Base-by-base conservation (phyloP, 148 eudicot species). In the Amaranthus hypochondriacus region DNA sequence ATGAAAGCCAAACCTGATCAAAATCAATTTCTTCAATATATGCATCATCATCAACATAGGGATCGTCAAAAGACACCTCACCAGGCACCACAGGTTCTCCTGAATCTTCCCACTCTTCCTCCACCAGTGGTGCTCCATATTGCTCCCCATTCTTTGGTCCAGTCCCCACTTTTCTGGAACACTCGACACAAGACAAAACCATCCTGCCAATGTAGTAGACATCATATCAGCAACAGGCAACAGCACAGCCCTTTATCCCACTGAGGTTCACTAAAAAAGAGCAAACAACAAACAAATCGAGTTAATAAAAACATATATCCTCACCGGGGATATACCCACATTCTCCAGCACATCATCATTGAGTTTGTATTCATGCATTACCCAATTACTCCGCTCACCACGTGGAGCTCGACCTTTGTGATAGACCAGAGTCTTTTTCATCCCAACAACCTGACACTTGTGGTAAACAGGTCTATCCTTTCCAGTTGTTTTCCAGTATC, bases 131-230 rank as follows among this genome's bases (percentile, higher is more conserved):
- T 6, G 99, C 99, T 55, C 99, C 99, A 76, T 92, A 92, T 69
- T 84, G 83, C 81, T 92, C 99, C 58, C 99, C 99, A 62, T 96
- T 96, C 83, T 96, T 96, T 18, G 99, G 99, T 46, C 99, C 99
- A n/a, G 3, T 95, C 68, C 69, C 99, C 99, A 86, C 97, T 96
- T 81, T 96, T 96, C 79, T 88, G 96, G 82, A 95, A 95, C 75
- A 95, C 85, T 62, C 99, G 83, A 71, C 97, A 95, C 52, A 95
- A 78, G 65, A 95, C 99, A 79, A 78, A 87, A 49, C 89, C 88
- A 69, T 92, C 97, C 99, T 95, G 78, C 82, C 59, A 84, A 84
- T 64, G 48, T 6, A 76, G 15, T 28, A 69, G 39, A 78, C 59
- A 50, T 13, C 54, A 50, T 13, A 51, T 43, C 43, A 56, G 39